Conservation (phyloP, 1,139 yeast species). For the Scheffersomyces insectosa region DNA sequence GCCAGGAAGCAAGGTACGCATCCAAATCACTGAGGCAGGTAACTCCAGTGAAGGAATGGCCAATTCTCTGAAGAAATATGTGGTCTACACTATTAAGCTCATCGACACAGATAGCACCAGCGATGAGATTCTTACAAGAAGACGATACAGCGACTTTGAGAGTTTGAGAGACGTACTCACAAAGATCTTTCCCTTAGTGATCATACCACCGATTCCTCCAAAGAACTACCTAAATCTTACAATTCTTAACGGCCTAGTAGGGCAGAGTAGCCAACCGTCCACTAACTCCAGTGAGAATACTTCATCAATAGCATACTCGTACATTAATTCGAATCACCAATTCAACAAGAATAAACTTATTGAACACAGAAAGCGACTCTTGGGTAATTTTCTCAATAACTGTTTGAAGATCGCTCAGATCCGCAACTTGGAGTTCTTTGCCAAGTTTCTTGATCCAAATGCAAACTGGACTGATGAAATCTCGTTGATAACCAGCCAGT, state of each 20-base stretch:
- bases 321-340: slow-evolving; percentile 43
- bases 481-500: slow-evolving; percentile 35
- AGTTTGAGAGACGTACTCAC: slow-evolving; percentile 69
- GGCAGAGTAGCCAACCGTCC: slow-evolving; percentile 7
- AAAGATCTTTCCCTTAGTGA: slow-evolving; percentile 74
- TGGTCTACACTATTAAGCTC: slow-evolving; percentile 75
- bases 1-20: slow-evolving; percentile 33
- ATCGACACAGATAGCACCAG: slow-evolving; percentile 29
- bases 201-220: slow-evolving; percentile 95
- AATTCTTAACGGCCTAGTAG: slow-evolving; percentile 37
- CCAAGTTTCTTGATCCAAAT: slow-evolving; percentile 81
- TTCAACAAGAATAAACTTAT: slow-evolving; percentile 42
- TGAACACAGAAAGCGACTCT: slow-evolving; percentile 72
- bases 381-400: slow-evolving; percentile 75
- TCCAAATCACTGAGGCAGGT: slow-evolving; percentile 72
- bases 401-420: slow-evolving; percentile 63
- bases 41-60: slow-evolving; percentile 70
- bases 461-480: slow-evolving; percentile 71
- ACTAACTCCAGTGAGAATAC: slow-evolving; percentile 8
- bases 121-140: slow-evolving; percentile 62
- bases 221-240: slow-evolving; percentile 60
- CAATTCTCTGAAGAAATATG: slow-evolving; percentile 64
- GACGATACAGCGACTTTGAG: slow-evolving; percentile 93
- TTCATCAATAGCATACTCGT: slow-evolving; percentile 27
- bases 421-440: slow-evolving; percentile 61